A percentile compares a stretch with the other conserved stretches of the same genome.
Conservation (phyloP, 73 alveolate genomes). For the Blepharisma stoltei region DNA sequence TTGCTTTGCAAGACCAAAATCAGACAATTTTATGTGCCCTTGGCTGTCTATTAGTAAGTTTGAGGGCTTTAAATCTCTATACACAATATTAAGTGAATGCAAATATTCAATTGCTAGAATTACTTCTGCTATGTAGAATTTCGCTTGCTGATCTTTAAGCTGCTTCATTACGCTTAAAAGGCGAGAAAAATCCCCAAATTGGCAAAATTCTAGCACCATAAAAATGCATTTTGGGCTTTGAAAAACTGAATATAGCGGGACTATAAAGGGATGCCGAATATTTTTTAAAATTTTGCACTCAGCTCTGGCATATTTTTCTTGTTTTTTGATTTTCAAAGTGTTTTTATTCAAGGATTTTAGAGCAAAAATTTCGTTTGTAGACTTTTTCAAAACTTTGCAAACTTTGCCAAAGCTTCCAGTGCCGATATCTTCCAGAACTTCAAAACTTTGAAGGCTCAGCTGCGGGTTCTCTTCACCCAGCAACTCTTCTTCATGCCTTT, state of each 20-base stretch:
- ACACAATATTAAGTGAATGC: slow-evolving; percentile 50
- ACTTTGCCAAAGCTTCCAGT: slow-evolving; percentile 35
- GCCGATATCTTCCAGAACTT: slow-evolving; percentile 29
- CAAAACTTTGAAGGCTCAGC: not conserved
- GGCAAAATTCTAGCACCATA: slow-evolving; percentile 59
- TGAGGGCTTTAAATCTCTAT: slow-evolving; percentile 67
- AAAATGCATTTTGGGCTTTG: slow-evolving; percentile 48
- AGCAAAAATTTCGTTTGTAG: slow-evolving; percentile 54
- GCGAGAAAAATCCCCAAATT: slow-evolving; percentile 55
- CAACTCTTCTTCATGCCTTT: not conserved
- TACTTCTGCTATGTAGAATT: slow-evolving; percentile 58
- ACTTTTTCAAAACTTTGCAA: slow-evolving; percentile 30
- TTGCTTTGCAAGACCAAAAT: slow-evolving; percentile 56
- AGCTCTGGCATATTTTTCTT: slow-evolving; percentile 31
- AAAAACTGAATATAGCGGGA: slow-evolving; percentile 49
- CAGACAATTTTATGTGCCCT: slow-evolving; percentile 64
- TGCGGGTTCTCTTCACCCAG: not conserved
- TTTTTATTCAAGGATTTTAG: slow-evolving; percentile 79
- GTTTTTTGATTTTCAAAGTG: slow-evolving; percentile 73
- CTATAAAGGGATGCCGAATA: slow-evolving; percentile 59
- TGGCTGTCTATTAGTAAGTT: slow-evolving; percentile 54
- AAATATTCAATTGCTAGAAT: slow-evolving; percentile 55
- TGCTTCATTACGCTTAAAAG: not conserved
- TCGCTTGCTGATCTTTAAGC: slow-evolving; percentile 44
- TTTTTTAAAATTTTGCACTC: slow-evolving; percentile 40